phyloP scores from a whole-genome alignment of 2,329 filamentous ascomycete genomes.

The Massarina eburnea region DNA sequence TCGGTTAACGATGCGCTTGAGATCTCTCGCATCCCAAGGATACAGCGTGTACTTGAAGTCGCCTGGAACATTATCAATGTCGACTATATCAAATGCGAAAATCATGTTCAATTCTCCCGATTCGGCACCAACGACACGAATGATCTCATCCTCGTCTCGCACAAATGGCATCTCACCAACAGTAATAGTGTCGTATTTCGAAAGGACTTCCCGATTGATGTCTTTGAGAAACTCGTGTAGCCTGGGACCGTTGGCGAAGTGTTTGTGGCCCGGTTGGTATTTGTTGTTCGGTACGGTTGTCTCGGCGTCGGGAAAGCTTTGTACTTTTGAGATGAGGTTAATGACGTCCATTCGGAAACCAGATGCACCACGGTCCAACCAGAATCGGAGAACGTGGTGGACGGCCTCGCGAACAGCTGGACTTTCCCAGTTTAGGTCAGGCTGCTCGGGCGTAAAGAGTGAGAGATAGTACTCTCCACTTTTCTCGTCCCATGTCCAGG shows the following conservation, averaged over 20 bases:
- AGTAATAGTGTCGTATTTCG: constrained; percentile 64
- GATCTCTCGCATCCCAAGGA: constrained; percentile 35
- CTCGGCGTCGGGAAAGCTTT: constrained; percentile 31
- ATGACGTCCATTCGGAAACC: constrained; percentile 48
- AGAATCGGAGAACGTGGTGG: constrained; percentile 74
- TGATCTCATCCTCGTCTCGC: constrained; percentile 51
- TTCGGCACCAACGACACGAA: constrained; percentile 48
- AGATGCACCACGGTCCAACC: constrained; percentile 69
- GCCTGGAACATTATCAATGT: constrained; percentile 40
- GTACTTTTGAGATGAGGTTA: constrained; percentile 41
- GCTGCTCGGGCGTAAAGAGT: constrained; percentile 74
- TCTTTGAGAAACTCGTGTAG: constrained; percentile 70
- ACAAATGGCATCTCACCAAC: constrained; percentile 65
- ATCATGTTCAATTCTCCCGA: constrained; percentile 66
- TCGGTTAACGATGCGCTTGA: constrained; percentile 36
- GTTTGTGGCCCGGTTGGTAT: constrained; percentile 51
- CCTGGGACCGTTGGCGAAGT: constrained; percentile 66
- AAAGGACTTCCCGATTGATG: constrained; percentile 62
- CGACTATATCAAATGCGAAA: constrained; percentile 55
- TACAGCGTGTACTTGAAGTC: constrained; percentile 40
- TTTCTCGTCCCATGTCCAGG: constrained; percentile 70
- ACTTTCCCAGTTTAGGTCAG: constrained; percentile 83
- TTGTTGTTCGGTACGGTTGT: constrained; percentile 33
- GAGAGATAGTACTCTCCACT: constrained; percentile 77
- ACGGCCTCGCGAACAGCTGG: constrained; percentile 66